Evolutionary conservation across 2,329 filamentous ascomycete species (phyloP).

Genomic region (Pestalotiopsis sp.): DNA sequence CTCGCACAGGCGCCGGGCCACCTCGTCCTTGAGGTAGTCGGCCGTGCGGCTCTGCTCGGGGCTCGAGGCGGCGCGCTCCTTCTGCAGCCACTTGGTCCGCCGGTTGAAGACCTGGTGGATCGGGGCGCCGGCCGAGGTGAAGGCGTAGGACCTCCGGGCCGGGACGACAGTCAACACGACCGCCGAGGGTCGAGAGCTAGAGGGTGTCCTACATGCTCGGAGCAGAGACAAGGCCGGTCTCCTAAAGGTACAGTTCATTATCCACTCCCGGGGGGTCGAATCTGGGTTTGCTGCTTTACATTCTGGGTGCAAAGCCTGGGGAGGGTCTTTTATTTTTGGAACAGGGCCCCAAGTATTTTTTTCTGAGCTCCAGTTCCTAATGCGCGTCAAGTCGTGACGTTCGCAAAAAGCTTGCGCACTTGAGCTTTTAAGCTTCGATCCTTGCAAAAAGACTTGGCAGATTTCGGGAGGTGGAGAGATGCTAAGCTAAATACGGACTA

Average conservation of each 20-base stretch:
- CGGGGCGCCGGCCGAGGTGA: conserved; percentile 75
- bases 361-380: neutral
- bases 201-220: conserved; percentile 15
- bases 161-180: conserved; percentile 4
- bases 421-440: conserved; percentile 5
- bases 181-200: conserved; percentile 5
- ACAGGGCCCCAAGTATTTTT: neutral
- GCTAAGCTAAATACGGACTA: neutral
- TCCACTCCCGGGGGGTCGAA: conserved; percentile 19
- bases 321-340: neutral
- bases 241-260: conserved; percentile 29
- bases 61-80: conserved; percentile 78
- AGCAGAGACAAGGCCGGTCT: conserved; percentile 21
- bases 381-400: conserved; percentile 12
- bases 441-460: conserved; percentile 3
- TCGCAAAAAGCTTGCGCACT: neutral
- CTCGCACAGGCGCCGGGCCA: conserved; percentile 82
- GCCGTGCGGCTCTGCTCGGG: conserved; percentile 74
- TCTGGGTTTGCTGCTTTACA: conserved; percentile 23
- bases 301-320: conserved; percentile 19
- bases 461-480: neutral
- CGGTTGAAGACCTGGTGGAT: conserved; percentile 91
- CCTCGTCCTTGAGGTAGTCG: conserved; percentile 93
- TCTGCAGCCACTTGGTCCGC: conserved; percentile 85
- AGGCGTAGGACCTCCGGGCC: conserved; percentile 67